phyloP scores from a whole-genome alignment of 2,329 filamentous ascomycete genomes.

The Calonectria ilicicola region DNA sequence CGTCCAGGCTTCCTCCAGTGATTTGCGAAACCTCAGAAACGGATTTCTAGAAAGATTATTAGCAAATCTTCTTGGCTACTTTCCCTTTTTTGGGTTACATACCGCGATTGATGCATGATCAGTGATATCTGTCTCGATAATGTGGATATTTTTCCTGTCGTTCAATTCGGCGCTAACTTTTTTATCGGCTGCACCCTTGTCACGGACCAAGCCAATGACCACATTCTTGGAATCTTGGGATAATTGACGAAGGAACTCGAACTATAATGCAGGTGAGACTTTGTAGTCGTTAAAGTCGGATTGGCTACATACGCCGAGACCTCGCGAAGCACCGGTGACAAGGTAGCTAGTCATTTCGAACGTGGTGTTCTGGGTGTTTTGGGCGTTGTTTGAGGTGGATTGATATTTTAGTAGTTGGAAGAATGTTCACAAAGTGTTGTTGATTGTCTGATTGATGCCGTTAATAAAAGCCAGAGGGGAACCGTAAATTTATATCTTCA shows the following conservation, averaged over 20 bases:
- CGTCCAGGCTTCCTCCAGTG: conserved; percentile 59
- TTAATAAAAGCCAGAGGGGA: neutral
- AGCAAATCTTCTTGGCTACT: rapidly evolving
- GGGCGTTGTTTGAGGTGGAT: no score
- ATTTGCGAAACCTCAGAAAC: conserved; percentile 46
- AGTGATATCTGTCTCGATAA: conserved; percentile 25
- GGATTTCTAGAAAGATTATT: neutral
- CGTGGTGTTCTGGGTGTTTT: neutral
- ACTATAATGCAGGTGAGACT: conserved; percentile 19
- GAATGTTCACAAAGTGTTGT: neutral
- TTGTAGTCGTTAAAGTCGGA: neutral
- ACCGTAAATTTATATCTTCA: neutral
- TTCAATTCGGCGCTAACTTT: conserved; percentile 48
- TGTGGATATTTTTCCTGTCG: conserved; percentile 35
- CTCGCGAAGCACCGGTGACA: conserved; percentile 35
- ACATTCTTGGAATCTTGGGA: conserved; percentile 54
- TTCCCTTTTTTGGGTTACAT: neutral
- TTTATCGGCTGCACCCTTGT: conserved; percentile 54
- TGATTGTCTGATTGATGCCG: neutral
- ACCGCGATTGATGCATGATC: conserved; percentile 25
- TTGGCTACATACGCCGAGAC: conserved; percentile 28
- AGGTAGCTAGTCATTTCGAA: conserved; percentile 29
- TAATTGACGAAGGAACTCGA: conserved; percentile 54
- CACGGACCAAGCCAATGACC: conserved; percentile 58
- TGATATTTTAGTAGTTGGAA: neutral